Conservation (phyloP, 2,329 filamentous ascomycete genomes). For the Thyridium curvatum region DNA sequence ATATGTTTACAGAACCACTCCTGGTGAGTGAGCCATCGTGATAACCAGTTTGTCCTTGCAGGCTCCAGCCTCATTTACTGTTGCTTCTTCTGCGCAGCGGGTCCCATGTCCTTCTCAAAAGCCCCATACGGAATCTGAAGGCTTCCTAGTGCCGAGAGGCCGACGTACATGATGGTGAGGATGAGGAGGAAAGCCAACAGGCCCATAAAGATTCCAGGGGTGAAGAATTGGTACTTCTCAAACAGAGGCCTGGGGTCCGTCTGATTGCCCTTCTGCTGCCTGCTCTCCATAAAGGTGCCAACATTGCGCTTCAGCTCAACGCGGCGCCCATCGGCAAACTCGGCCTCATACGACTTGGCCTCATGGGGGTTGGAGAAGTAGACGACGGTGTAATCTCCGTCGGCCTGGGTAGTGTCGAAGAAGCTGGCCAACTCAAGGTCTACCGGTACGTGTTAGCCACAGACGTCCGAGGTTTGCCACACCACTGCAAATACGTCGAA, state of each 20-base stretch:
- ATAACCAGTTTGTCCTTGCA: no score
- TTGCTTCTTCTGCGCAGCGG: conserved; percentile 81
- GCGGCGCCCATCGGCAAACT: conserved; percentile 57
- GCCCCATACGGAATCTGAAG: conserved; percentile 88
- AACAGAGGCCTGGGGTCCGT: conserved; percentile 58
- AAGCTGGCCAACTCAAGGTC: conserved; percentile 45
- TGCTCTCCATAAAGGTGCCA: conserved; percentile 16
- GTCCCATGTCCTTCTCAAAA: conserved; percentile 94
- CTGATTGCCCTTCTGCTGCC: conserved; percentile 26
- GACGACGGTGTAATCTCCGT: conserved; percentile 64
- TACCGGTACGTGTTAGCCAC: conserved; percentile 19
- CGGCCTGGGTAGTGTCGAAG: conserved; percentile 29
- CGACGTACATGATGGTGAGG: conserved; percentile 71
- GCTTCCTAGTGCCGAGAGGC: conserved; percentile 68
- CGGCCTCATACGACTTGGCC: conserved; percentile 54
- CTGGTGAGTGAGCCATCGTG: not conserved
- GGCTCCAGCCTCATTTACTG: conserved; percentile 33
- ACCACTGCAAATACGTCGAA: not conserved
- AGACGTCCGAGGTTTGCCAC: not conserved
- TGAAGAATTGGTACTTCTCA: conserved; percentile 92
- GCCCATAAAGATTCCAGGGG: conserved; percentile 86
- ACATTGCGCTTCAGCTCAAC: conserved; percentile 66
- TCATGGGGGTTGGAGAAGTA: conserved; percentile 60
- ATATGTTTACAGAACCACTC: not conserved
- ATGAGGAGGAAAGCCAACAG: conserved; percentile 66